Percentiles rank a stretch among this genome's conserved stretches.
phyloP scores from a whole-genome alignment of 441 rosid species.

The Lepidium campestre region DNA sequence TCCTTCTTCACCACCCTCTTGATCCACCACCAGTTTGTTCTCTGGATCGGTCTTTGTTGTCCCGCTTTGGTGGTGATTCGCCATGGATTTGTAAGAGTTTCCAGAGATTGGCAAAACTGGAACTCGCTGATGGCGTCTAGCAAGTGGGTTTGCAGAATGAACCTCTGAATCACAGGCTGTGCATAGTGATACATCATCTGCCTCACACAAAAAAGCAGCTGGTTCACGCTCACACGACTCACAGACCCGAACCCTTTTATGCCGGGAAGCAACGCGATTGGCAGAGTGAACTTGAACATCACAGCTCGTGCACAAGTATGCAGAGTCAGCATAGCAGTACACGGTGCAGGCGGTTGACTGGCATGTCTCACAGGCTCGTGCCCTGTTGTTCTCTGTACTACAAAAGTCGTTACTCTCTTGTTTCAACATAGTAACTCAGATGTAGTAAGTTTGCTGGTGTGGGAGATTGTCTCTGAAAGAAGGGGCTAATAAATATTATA shows the following conservation, averaged over 20 bases:
- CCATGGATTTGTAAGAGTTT: constrained; percentile 23
- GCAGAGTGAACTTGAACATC: constrained; percentile 76
- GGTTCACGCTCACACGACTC: constrained; percentile 85
- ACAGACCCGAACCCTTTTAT: constrained; percentile 76
- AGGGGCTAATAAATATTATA: constrained; percentile 51
- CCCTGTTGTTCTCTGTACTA: constrained; percentile 35
- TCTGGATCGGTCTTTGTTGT: constrained; percentile 10
- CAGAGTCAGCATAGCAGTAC: constrained; percentile 82
- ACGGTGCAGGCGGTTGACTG: constrained; percentile 59
- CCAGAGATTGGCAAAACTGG: constrained; percentile 55
- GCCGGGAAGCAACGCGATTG: constrained; percentile 77
- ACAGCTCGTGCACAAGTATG: constrained; percentile 68
- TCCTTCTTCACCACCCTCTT: constrained; percentile 32
- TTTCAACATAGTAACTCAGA: constrained; percentile 31
- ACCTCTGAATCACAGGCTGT: constrained; percentile 73
- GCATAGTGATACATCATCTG: constrained; percentile 88
- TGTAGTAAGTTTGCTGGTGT: constrained; percentile 34
- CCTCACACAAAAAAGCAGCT: constrained; percentile 81
- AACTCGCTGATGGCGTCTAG: constrained; percentile 85
- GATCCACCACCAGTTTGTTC: constrained; percentile 28
- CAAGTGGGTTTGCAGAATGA: constrained; percentile 91
- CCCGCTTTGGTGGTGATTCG: constrained; percentile 22
- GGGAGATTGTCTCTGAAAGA: constrained; percentile 37
- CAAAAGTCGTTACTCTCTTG: constrained; percentile 30
- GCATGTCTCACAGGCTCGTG: constrained; percentile 76